Conservation (phyloP, 306 rosid species). For the Acmispon strigosus region DNA sequence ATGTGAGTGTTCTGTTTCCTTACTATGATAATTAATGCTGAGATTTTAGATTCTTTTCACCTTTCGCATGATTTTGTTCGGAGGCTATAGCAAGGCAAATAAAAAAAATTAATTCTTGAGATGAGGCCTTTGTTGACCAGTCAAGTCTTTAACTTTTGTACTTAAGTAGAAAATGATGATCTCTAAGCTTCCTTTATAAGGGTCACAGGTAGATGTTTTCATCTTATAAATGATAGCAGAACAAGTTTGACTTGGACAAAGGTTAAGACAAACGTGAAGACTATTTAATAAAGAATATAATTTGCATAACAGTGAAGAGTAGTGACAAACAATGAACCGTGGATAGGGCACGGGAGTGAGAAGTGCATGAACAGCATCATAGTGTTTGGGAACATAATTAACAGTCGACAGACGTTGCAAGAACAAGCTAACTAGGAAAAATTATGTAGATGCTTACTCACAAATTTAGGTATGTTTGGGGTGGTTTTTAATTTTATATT, state of each 20-base stretch:
- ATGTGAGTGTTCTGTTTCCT: too few species aligned
- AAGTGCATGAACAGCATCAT: not conserved
- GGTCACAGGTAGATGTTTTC: not conserved
- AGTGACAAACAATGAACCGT: not conserved
- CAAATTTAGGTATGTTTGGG: too few species aligned
- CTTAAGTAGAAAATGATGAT: conserved; percentile 7
- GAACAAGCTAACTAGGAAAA: not conserved
- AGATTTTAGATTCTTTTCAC: too few species aligned
- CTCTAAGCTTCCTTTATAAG: not conserved
- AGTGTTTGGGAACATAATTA: not conserved
- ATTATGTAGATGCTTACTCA: too few species aligned
- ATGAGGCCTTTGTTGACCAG: conserved; percentile 24
- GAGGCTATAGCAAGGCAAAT: too few species aligned
- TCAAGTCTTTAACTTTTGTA: conserved; percentile 1
- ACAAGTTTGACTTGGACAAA: not conserved
- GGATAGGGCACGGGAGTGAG: not conserved
- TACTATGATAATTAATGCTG: too few species aligned
- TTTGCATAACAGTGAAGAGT: not conserved
- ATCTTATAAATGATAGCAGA: not conserved
- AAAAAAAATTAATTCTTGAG: conserved; percentile 5
- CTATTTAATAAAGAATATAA: not conserved
- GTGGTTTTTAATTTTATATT: too few species aligned
- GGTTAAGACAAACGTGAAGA: not conserved
- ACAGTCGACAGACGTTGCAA: not conserved
- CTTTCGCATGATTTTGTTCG: too few species aligned